Base-by-base conservation (phyloP, 176 grass and related monocot genomes). In the Thalia dealbata region DNA sequence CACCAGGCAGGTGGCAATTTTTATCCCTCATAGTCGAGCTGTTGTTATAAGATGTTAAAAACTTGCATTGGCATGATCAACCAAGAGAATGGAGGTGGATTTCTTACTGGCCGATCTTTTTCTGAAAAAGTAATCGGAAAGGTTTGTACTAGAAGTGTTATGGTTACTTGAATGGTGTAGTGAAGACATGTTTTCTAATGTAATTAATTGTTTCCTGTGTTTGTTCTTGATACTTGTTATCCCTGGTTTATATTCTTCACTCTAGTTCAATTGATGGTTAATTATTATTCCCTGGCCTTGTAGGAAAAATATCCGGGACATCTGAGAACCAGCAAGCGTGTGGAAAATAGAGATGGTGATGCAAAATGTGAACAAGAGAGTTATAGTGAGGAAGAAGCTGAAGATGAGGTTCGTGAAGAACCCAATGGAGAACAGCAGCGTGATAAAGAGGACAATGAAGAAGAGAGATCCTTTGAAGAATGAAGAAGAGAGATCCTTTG, bases 301-400 rank as follows among this genome's bases (percentile, higher is more conserved):
- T 46, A 72, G 72, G 72, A 64, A 44, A n/a, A 76, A 44, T 38
- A 72, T 10, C 43, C 78, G 50, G 30, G 50, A 66, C 38, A 69
- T 71, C 38, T 60, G 84, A 83, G 11, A 28, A 14, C 23, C 23
- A 28, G 25, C 61, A n/a, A n/a, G 22, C 22, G 18, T 75, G 71
- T 65, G 54, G 54, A n/a, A 0, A 58, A 58, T 48, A 48, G 45
- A 48, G 78, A 51, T 76, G 83, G 83, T 70, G 50, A 72, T 67
- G 80, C 78, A 58, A 76, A 82, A 52, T 72, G 45, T 43, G 32
- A 45, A 59, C 71, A 78, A 64, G 44, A 78, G 30, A 64, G 78
- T 11, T 5, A 28, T 80, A 44, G 70, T 23, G 50, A 64, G 35
- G 58, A 44, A 35, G 70, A 86, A 8, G 64, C 29, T 32, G 71